Percentiles rank a stretch among this genome's conserved stretches.
These are phyloP conservation scores for Colletotrichum tropicale DNA, from an alignment of 2,329 filamentous ascomycete species.

Conservation along the genomic window DNA sequence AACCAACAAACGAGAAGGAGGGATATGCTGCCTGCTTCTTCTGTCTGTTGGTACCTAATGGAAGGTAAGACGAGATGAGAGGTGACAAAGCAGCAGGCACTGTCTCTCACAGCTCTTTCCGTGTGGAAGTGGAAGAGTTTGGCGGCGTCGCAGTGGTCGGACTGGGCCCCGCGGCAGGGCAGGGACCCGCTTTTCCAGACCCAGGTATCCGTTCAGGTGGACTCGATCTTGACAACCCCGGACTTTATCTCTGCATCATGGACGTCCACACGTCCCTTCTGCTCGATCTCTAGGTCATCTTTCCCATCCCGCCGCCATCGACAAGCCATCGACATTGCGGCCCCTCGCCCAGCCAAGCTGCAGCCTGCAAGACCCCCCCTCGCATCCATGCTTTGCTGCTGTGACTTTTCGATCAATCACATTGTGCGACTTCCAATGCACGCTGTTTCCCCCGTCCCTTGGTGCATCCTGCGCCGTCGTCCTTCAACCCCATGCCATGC, in stretches of 20 bases:
- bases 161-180: not conserved
- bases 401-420: not conserved
- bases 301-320: constrained; percentile 13
- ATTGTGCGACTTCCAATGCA: not conserved
- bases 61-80: not conserved
- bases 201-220: constrained; percentile 9
- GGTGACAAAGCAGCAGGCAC: not conserved
- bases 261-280: not conserved
- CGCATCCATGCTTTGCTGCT: not conserved
- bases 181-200: not conserved
- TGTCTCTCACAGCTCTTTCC: not conserved
- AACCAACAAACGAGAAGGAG: not conserved
- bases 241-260: constrained; percentile 11
- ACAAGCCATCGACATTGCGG: not conserved
- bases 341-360: not conserved
- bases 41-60: not conserved
- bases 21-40: not conserved
- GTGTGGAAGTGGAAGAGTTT: not conserved
- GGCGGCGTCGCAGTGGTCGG: not conserved
- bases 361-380: not conserved
- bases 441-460: not conserved
- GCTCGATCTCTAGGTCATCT: constrained; percentile 10
- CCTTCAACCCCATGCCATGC: not conserved
- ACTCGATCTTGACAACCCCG: constrained; percentile 15
- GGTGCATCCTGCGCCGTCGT: not conserved